A percentile compares a stretch with the other conserved stretches of the same genome.
phyloP scores from a whole-genome alignment of 2,329 filamentous ascomycete species.

The Aphanoascus verrucosus region DNA sequence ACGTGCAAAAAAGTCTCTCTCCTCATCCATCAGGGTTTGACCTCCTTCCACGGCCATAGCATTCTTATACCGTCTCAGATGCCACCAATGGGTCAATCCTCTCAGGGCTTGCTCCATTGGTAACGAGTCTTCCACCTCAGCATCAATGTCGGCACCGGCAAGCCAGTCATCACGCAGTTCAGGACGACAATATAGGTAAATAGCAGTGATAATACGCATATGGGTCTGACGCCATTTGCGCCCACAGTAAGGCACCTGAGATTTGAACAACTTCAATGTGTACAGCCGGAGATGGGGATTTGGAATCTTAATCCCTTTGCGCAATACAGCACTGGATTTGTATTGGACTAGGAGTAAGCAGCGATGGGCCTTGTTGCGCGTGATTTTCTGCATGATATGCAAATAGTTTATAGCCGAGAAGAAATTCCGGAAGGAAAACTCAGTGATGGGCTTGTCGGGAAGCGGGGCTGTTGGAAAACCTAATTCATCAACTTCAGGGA shows the following conservation, averaged over 20 bases:
- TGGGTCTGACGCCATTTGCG: conserved; percentile 97
- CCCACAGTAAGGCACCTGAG: conserved; percentile 94
- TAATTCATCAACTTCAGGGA: conserved; percentile 67
- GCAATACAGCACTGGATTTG: conserved; percentile 84
- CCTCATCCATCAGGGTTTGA: conserved; percentile 52
- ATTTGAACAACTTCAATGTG: conserved; percentile 96
- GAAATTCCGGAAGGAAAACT: conserved; percentile 88
- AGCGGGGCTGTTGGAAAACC: conserved; percentile 64
- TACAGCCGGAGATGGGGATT: conserved; percentile 81
- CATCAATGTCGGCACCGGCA: conserved; percentile 76
- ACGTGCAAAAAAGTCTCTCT: conserved; percentile 67
- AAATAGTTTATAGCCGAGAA: conserved; percentile 92
- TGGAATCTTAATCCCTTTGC: conserved; percentile 82
- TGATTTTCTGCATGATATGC: conserved; percentile 93
- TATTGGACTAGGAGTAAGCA: conserved; percentile 90
- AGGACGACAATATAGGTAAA: conserved; percentile 86
- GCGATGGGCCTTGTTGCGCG: conserved; percentile 87
- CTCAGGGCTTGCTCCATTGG: conserved; percentile 84
- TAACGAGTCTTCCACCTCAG: conserved; percentile 83
- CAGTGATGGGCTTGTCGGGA: conserved; percentile 60
- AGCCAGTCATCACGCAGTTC: conserved; percentile 94
- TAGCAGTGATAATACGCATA: conserved; percentile 96
- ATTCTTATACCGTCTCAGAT: conserved; percentile 70
- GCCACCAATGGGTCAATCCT: conserved; percentile 89
- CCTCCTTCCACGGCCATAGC: conserved; percentile 49